Conservation (phyloP, 352 stramenopile species). For the Phytophthora europaea region DNA sequence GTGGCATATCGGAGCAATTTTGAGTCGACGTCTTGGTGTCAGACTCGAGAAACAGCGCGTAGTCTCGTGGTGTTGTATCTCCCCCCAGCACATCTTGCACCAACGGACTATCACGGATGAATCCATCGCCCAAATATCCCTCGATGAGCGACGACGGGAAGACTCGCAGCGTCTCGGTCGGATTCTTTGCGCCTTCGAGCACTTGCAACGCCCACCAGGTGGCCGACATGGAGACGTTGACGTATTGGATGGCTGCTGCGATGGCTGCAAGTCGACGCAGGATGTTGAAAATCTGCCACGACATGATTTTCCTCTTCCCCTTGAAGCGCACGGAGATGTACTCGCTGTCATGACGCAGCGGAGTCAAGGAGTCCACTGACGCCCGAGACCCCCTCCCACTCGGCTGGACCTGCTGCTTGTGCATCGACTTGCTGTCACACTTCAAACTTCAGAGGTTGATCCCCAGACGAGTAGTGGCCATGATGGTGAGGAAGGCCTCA, state of each 20-base stretch:
- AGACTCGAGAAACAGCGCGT: conserved; percentile 49
- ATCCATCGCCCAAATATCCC: conserved; percentile 35
- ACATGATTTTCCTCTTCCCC: conserved; percentile 5
- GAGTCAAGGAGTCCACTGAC: background rate
- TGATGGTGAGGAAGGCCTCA: background rate
- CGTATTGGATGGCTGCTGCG: conserved; percentile 46
- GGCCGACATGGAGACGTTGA: conserved; percentile 39
- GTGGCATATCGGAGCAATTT: conserved; percentile 25
- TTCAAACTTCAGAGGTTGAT: background rate
- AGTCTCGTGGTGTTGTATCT: conserved; percentile 39
- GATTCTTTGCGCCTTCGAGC: conserved; percentile 23
- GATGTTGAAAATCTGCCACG: conserved; percentile 32
- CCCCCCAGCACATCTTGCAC: conserved; percentile 30
- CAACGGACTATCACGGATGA: conserved; percentile 44
- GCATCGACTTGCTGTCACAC: background rate
- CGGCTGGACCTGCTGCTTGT: conserved; percentile 1
- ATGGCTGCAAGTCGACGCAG: conserved; percentile 32
- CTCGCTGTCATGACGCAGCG: conserved; percentile 22
- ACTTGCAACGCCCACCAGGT: conserved; percentile 33
- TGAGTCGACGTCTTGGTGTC: conserved; percentile 28
- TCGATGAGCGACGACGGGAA: conserved; percentile 35
- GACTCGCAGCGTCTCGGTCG: conserved; percentile 23
- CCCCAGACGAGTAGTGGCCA: background rate
- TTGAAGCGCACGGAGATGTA: conserved; percentile 14
- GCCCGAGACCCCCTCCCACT: background rate